Base-by-base conservation (phyloP, 2,329 filamentous ascomycete genomes). In the Trichophyton rubrum region DNA sequence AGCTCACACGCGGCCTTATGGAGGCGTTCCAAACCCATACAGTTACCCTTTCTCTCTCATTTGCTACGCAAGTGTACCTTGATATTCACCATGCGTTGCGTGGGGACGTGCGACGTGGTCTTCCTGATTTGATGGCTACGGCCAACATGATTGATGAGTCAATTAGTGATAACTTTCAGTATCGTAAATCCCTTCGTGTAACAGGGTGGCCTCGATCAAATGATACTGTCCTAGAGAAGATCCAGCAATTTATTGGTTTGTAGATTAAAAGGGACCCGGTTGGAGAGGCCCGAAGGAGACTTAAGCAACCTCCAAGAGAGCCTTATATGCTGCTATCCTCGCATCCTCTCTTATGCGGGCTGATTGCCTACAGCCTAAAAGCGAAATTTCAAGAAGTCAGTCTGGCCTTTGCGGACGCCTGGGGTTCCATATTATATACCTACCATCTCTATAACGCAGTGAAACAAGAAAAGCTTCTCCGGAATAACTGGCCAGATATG, bases 371-470 rank as follows among this genome's bases (percentile, higher is more conserved):
- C 63, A 64, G 66, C 51, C 67, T 74, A 27, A 72, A 73, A n/a
- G 63, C 63, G 5, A 58, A 61, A 0, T 68, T 69, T 17, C 70
- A 73, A 38, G 66, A 75, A 0, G 6, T 68, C 0, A 69, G 75
- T 1, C 63, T 77, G 9, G 53, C 59, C 0, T 69, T 76, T 15
- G 67, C 65, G 8, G 72, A 73, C 55, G 71, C 71, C 1, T 79
- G 72, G 72, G 74, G 74, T 1, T 74, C 75, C 0, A 67, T 78
- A 9, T 63, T 70, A 9, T 73, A 69, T 53, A 63, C 69, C 0
- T 63, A 62, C 0, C 77, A 80, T 55, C 64, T 80, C 0, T 79
- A 79, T 67, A 74, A 77, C 56, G 75, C 76, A 1, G 58, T 74
- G 1, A 49, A 56, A 1, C 59, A 67, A 11, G 71, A 75, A 58